Evolutionary conservation across 2,329 filamentous ascomycete species (phyloP), one percentile per base, ranked within the genome.

Genomic region (Fusarium duplospermum): DNA sequence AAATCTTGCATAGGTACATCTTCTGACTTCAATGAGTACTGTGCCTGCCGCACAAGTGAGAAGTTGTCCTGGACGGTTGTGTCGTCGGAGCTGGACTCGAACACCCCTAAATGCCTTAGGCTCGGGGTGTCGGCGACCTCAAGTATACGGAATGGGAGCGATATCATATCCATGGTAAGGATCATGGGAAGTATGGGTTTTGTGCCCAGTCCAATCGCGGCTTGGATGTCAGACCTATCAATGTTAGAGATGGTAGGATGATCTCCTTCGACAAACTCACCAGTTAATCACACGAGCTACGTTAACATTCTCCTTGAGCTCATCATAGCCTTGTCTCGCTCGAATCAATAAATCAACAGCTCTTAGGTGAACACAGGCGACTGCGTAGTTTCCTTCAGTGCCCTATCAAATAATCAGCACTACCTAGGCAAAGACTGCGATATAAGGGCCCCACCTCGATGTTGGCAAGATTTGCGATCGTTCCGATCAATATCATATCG

Each of bases 401-500:
- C 67, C 66, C 68, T 71, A 31, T 3, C 13, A 33, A 16, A 20
- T 24, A 13, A 22, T 70, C 22, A 65, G 60, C 22, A 20, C 63
- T n/a, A n/a, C n/a, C n/a, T 6, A 2, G n/a, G 7, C 2, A 20
- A 18, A 33, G 47, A 47, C 20, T 18, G 3, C 10, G 4, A 11
- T 11, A 14, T 4, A 27, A 20, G 18, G 16, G 16, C 45, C 60
- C 3, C 24, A 71, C 72, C 66, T 73, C 68, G 2, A 64, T 64
- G 45, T 71, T 73, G 14, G 72, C 72, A 13, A 72, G 72, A 24
- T 61, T 69, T 31, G 68, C 72, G 16, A 75, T 67, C 4, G 68
- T 64, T 2, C 66, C 72, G 22, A 73, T 59, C 6, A 71, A 40
- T 9, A 66, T 42, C 31, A 64, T 62, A 27, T 61, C 68, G 1